Evolutionary conservation across 2,329 filamentous ascomycete genomes (phyloP), one percentile per base, ranked within the genome.

Genomic region (Pestalotiopsis sp.): DNA sequence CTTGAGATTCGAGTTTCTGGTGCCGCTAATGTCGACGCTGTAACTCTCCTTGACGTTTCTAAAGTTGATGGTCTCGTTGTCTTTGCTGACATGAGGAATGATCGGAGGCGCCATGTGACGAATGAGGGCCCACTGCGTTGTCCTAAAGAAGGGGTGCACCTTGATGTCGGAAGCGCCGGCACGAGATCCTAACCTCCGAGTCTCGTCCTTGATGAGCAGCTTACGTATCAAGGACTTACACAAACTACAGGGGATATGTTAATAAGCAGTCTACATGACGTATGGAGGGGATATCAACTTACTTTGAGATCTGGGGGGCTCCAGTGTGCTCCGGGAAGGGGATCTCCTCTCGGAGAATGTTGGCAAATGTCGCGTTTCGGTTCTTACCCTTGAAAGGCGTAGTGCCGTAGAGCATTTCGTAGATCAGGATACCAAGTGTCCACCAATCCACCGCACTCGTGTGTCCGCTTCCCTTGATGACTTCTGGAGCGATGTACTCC

Each of bases 361-460:
- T 99, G 70, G 95, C 95, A 83, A 99, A 99, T 0, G 96, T 99
- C 14, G 95, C 94, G 76, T 98, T 99, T 52, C 96, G 90, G 81
- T 98, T 99, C 89, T 99, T 98, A 74, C 96, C 96, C 85, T 99
- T 99, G 87, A 99, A 99, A 1, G 96, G 96, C 0, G 96, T 99
- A 0, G 95, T 99, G 67, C 96, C 96, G 83, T 95, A 99, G 45
- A 99, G 86, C 96, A 99, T 99, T 82, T 99, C 96, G 80, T 98
- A 99, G 68, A 99, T 94, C 77, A 99, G 83, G 73, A 99, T 98
- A 23, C 96, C 96, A 66, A 99, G 82, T 0, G 96, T 99, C 96
- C 96, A 99, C 96, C 96, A 99, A 80, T 99, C 96, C 14, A 99
- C 96, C 14, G 96, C 96, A 78, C 95, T 98, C 7, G 96, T 99